Conservation (phyloP, 208 protist species). For the Wallacemonas sp. region DNA sequence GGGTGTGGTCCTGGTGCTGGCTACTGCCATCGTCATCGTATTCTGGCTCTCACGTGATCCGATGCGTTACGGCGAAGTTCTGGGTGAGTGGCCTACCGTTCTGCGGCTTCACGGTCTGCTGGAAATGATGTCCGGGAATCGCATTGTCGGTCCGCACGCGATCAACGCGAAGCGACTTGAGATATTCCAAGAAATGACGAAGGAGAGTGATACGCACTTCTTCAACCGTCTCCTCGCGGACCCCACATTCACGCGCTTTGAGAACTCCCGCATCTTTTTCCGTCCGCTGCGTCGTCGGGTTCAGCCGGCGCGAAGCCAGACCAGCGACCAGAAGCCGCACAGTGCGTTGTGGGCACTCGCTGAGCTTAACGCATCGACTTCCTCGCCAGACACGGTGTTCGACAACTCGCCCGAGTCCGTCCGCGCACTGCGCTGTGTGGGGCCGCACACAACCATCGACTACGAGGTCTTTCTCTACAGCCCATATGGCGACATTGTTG, state of each 20-base stretch:
- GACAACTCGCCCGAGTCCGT: not conserved
- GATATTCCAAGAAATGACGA: too few relatives aligned
- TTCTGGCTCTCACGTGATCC: not conserved
- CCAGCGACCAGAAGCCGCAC: not conserved
- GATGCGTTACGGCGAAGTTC: not conserved
- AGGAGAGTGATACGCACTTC: constrained; percentile 19
- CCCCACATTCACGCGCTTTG: constrained; percentile 30
- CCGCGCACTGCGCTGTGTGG: not conserved
- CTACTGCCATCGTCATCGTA: not conserved
- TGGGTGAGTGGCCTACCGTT: not conserved
- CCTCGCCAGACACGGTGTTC: not conserved
- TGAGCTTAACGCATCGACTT: not conserved
- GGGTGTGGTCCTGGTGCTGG: not conserved
- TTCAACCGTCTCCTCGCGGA: constrained; percentile 23
- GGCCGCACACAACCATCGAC: not conserved
- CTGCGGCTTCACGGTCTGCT: not conserved
- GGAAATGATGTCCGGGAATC: not conserved
- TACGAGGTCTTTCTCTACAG: not conserved
- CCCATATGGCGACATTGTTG: not conserved
- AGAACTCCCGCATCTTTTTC: constrained; percentile 35
- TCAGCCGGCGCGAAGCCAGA: constrained; percentile 2
- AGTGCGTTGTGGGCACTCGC: not conserved
- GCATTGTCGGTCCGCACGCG: not conserved
- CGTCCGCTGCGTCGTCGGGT: constrained; percentile 29
- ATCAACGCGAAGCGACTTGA: not conserved